Evolutionary conservation across 73 alveolate genomes (phyloP), one percentile per base, ranked within the genome.

Genomic region (Uronychia setigera): DNA sequence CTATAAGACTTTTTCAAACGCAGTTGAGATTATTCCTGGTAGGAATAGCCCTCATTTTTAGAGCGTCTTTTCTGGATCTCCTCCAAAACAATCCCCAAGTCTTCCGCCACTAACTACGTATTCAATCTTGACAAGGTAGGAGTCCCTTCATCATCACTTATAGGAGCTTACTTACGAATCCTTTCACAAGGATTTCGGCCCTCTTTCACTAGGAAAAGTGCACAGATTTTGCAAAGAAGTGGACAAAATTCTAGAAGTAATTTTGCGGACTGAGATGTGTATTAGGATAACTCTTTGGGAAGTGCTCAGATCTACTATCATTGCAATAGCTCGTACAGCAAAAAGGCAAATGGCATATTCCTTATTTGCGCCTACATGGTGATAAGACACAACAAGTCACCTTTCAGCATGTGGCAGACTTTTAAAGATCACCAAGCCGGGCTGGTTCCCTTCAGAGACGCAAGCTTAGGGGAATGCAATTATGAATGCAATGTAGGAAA

Each of bases 101-200:
- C n/a, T n/a, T n/a, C n/a, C n/a, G n/a, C n/a, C n/a, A n/a, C n/a
- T n/a, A n/a, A n/a, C n/a, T n/a, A n/a, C n/a, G n/a, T n/a, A n/a
- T n/a, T n/a, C n/a, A n/a, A n/a, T n/a, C n/a, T n/a, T n/a, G n/a
- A n/a, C n/a, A n/a, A n/a, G n/a, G n/a, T n/a, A n/a, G n/a, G n/a
- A n/a, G n/a, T n/a, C n/a, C n/a, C n/a, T n/a, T n/a, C n/a, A n/a
- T n/a, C n/a, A 88, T 35, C 35, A 87, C 81, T 80, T 87, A 87
- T 32, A 93, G 60, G 98, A 94, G 87, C 93, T 97, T 35, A 93
- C 92, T 26, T 97, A 97, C 88, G 98, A 94, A 93, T 96, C 99
- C 14, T 97, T 94, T 86, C 92, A 88, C 83, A 97, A 94, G 30
- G 99, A 97, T 78, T 97, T 97, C 80, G 99, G 99, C 30, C 99